Evolutionary conservation across 768 basidiomycete genomes (phyloP), one percentile per base, ranked within the genome.

Genomic region (Mycena kentingensis): DNA sequence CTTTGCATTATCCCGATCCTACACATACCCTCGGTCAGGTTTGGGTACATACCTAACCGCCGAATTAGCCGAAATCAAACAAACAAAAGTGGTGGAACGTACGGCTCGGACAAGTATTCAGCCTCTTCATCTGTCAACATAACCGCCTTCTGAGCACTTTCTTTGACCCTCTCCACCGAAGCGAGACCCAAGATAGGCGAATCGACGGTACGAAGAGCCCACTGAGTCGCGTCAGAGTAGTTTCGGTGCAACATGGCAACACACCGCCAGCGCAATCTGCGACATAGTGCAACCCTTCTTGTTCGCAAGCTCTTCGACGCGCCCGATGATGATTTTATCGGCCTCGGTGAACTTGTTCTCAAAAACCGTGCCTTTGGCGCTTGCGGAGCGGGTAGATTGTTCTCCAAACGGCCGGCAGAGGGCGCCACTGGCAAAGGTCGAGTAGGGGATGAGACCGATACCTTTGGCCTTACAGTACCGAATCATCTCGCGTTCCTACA

Each of bases 381-480:
- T 34, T 2, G 51, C 35, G 13, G 49, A 32, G 2, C 65, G 64
- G 0, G 38, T 38, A 0, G 74, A 64, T 32, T 64, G 63, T 1
- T 52, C 54, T 2, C 62, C 67, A 1, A 71, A 2, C 0, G 75
- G 76, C 2, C 75, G 71, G 0, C 74, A 68, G 5, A 79, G 73
- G 25, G 60, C 31, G 4, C 78, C 79, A 5, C 51, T 53, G 4
- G 57, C 53, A 15, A 84, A 70, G 1, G 80, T 78, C 0, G 71
- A 64, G 74, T 77, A 82, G 0, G 81, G 78, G 27, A 84, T 80
- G 24, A 77, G 62, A 0, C 80, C 80, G 27, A 83, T 77, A 22
- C 81, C 81, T 29, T 76, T 72, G 52, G 68, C 70, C 19, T 73
- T 68, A 61, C 76, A 78, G 61, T 77, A 79, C 4, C 68, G 61